Evolutionary conservation across 768 basidiomycete genomes (phyloP), one percentile per base, ranked within the genome.

Genomic region (Crassisporium funariophilum): DNA sequence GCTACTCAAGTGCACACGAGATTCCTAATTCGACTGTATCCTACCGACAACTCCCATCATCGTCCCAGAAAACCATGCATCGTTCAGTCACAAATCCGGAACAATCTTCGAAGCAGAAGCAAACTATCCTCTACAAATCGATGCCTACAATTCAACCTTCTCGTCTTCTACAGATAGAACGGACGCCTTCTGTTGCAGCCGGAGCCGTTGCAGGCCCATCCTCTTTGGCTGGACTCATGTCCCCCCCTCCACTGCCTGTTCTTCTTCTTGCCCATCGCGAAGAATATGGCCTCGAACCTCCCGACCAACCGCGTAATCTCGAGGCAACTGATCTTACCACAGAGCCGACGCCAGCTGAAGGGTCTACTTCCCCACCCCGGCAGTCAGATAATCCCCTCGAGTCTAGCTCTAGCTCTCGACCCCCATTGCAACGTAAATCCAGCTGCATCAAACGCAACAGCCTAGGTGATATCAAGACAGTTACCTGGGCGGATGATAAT

Each of bases 401-500:
- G 41, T 4, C 50, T 49, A n/a, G 47, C 52, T 25, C 58, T 56
- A 5, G 44, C 49, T 16, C 52, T 61, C 13, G n/a, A n/a, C n/a
- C n/a, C n/a, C n/a, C n/a, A n/a, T n/a, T 56, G 54, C 29, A 31
- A 20, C 50, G 59, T 44, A 69, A 79, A 50, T 72, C 83, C 47
- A 88, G 86, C 54, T 85, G 82, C 55, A 75, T 88, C 53, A 86
- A 79, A 63, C 78, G 82, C 46, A 70, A 67, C 16, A 77, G 75
- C 54, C 66, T 77, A 49, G 79, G 76, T 33, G 80, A 83, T 49
- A 69, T 73, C 13, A 88, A 88, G 66, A 77, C 79, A 4, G 86
- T 88, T 6, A 84, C 85, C 27, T 88, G 86, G 86, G 86, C 86
- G 19, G 86, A 86, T 65, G 77, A 83, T 48, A 50, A 50, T 5